A percentile compares a stretch with the other conserved stretches of the same genome.
Conservation (phyloP, 78 protist genomes). For the Dictyostelium firmibasis region DNA sequence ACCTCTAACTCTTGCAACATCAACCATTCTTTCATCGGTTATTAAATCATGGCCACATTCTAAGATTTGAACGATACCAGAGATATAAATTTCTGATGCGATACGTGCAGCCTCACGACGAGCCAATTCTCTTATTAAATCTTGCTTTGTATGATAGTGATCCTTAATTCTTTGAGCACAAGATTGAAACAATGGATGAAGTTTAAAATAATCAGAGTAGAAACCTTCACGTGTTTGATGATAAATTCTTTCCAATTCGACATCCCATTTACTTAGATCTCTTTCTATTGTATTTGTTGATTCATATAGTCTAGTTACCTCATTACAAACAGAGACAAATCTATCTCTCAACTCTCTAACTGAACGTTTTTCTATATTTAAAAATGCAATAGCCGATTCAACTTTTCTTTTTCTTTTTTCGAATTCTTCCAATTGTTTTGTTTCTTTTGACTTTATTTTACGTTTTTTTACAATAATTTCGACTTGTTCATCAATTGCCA, state of each 20-base stretch:
- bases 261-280: slow-evolving; percentile 70
- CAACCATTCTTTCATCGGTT: slow-evolving; percentile 77
- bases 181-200: slow-evolving; percentile 68
- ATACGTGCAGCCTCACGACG: slow-evolving; percentile 62
- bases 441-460: slow-evolving; percentile 34
- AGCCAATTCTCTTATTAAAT: slow-evolving; percentile 47
- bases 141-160: slow-evolving; percentile 49
- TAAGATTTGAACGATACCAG: slow-evolving; percentile 57
- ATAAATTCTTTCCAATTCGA: slow-evolving; percentile 65
- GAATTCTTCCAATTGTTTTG: slow-evolving; percentile 11
- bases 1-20: slow-evolving; percentile 76
- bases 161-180: slow-evolving; percentile 49
- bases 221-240: slow-evolving; percentile 50
- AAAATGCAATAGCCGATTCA: slow-evolving; percentile 44
- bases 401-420: slow-evolving; percentile 24
- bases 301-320: slow-evolving; percentile 52
- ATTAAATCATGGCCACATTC: slow-evolving; percentile 71
- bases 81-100: slow-evolving; percentile 67
- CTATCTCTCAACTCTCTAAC: slow-evolving; percentile 61
- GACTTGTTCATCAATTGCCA: background rate
- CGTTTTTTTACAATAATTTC: slow-evolving; percentile 28
- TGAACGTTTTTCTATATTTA: slow-evolving; percentile 64
- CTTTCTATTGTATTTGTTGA: slow-evolving; percentile 39
- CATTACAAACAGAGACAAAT: slow-evolving; percentile 72
- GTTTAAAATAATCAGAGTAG: slow-evolving; percentile 65